These are phyloP conservation scores for Noccaea caerulescens DNA, from an alignment of 345 rosid species.

Conservation along the genomic window DNA sequence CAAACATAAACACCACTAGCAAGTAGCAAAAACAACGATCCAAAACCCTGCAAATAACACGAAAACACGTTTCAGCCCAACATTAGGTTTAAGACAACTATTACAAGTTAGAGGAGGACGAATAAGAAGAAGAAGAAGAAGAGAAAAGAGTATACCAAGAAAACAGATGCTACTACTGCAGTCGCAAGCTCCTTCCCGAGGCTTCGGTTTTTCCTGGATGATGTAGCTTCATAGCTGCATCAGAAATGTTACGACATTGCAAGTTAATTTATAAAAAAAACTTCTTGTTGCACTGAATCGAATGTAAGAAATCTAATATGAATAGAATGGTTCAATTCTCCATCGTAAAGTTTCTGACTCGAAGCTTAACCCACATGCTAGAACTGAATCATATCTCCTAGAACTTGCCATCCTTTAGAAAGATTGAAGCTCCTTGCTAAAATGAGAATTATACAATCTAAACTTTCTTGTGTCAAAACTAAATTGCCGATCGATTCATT, in stretches of 20 bases:
- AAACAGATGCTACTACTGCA: conserved; percentile 77
- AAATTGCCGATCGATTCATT: neutral
- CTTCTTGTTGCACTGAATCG: conserved; percentile 7
- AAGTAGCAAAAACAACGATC: conserved; percentile 87
- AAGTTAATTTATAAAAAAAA: neutral
- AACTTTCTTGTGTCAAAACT: neutral
- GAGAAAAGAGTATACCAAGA: conserved; percentile 57
- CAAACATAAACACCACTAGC: conserved; percentile 88
- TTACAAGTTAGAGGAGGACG: neutral
- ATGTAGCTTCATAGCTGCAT: conserved; percentile 87
- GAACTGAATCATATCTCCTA: neutral
- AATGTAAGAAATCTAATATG: neutral
- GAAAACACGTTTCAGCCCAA: neutral
- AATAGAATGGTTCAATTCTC: conserved; percentile 11
- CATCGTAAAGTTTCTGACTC: neutral
- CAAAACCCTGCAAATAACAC: conserved; percentile 75
- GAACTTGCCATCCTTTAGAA: neutral
- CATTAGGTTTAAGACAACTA: conserved; percentile 16
- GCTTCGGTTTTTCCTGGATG: conserved; percentile 74
- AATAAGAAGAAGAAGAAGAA: neutral
- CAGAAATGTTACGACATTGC: neutral
- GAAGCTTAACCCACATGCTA: conserved; percentile 7
- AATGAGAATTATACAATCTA: neutral
- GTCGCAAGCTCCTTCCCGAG: conserved; percentile 72
- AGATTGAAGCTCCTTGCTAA: neutral